A percentile compares a stretch with the other conserved stretches of the same genome.
These are phyloP conservation scores for Candida incommunis DNA, from an alignment of 805 yeast genomes.

Conservation along the genomic window DNA sequence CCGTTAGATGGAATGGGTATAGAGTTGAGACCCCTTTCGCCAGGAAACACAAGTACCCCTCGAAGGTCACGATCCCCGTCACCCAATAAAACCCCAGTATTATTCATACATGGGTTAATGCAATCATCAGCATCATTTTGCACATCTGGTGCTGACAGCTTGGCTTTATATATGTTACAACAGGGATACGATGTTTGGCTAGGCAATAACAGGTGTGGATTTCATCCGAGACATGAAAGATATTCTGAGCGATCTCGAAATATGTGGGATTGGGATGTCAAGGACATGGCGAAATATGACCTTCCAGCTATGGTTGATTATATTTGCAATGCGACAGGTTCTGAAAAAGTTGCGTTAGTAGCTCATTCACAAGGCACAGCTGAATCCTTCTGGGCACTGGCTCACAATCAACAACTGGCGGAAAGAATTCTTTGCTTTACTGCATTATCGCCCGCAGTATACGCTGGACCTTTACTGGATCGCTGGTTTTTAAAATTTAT, in stretches of 20 bases:
- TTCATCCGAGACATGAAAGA: constrained; percentile 49
- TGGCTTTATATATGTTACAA: constrained; percentile 54
- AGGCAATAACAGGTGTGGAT: constrained; percentile 85
- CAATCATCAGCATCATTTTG: constrained; percentile 80
- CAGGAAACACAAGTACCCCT: not conserved
- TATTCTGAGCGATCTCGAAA: constrained; percentile 28
- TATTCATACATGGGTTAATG: constrained; percentile 73
- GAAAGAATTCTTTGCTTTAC: constrained; percentile 51
- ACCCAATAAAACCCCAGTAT: constrained; percentile 33
- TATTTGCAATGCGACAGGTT: constrained; percentile 29
- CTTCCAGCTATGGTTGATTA: constrained; percentile 57
- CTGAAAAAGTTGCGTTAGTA: constrained; percentile 36
- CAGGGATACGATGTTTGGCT: constrained; percentile 89
- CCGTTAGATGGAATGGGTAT: not conserved
- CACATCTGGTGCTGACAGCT: constrained; percentile 66
- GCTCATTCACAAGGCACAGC: constrained; percentile 95
- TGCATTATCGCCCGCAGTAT: constrained; percentile 84
- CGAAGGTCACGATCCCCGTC: not conserved
- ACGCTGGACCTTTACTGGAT: constrained; percentile 65
- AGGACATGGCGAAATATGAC: constrained; percentile 71
- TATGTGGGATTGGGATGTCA: constrained; percentile 91
- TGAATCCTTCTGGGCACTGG: constrained; percentile 59
- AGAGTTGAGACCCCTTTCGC: not conserved
- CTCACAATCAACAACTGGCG: constrained; percentile 31
- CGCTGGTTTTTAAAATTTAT: constrained; percentile 24